These are phyloP conservation scores for Hypoxylon rickii DNA, from an alignment of 495 filamentous ascomycete genomes.

Conservation along the genomic window DNA sequence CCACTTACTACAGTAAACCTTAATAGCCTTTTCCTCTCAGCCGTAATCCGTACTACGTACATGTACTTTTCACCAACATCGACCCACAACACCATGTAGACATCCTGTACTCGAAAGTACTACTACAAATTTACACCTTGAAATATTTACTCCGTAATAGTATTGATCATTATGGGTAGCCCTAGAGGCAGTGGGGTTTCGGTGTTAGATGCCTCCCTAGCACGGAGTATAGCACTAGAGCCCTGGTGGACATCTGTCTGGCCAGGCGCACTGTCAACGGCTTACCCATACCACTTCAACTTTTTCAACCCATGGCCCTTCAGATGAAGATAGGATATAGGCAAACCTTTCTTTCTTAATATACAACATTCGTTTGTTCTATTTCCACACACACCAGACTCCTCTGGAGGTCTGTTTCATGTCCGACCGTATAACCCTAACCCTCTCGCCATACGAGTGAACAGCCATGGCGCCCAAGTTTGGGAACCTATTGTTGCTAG, in stretches of 20 bases:
- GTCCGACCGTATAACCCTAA: conserved; percentile 9
- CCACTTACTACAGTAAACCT: conserved; percentile 1
- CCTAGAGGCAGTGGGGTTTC: too few species aligned
- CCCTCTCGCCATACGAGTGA: background rate
- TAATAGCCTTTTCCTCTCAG: conserved; percentile 3
- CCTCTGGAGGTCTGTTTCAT: too few species aligned
- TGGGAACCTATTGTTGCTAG: conserved; percentile 25
- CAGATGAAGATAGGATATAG: conserved; percentile 5
- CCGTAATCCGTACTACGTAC: too few species aligned
- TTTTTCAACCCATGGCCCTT: background rate
- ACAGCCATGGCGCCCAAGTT: conserved; percentile 28
- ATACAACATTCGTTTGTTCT: background rate
- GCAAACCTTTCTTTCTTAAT: background rate
- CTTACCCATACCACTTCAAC: conserved; percentile 5
- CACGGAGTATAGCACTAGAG: too few species aligned
- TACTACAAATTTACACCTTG: too few species aligned
- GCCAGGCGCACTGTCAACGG: background rate
- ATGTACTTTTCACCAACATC: too few species aligned
- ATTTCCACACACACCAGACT: background rate
- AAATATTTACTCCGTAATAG: too few species aligned
- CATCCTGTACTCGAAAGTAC: conserved; percentile 16
- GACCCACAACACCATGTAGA: conserved; percentile 28
- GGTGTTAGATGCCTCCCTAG: too few species aligned
- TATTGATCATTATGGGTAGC: too few species aligned
- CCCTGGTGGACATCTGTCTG: too few species aligned